Evolutionary conservation across 2,329 filamentous ascomycete genomes (phyloP).

Genomic region (Pseudogymnoascus sp.): DNA sequence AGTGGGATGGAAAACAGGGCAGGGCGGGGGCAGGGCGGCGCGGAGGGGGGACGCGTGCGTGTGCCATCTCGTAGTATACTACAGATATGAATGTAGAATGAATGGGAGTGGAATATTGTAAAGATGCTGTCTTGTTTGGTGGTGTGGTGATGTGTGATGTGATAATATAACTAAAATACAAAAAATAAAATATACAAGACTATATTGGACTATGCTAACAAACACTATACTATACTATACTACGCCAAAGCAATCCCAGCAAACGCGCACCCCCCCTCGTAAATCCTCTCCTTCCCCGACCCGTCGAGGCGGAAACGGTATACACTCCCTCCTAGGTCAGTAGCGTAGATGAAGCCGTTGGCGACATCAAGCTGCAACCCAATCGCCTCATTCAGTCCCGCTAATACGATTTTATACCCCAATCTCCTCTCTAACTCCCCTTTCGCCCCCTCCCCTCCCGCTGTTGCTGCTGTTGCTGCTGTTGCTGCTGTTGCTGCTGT

Average conservation of each 20-base stretch:
- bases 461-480: too few relatives aligned
- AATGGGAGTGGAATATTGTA: background rate
- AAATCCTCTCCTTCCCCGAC: conserved; percentile 15
- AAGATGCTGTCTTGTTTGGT: too few relatives aligned
- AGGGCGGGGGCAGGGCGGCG: background rate
- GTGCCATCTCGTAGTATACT: conserved; percentile 4
- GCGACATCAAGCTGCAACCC: conserved; percentile 34
- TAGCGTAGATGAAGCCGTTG: conserved; percentile 31
- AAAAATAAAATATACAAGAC: background rate
- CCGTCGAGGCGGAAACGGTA: conserved; percentile 30
- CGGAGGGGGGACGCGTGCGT: background rate
- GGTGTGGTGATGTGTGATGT: too few relatives aligned
- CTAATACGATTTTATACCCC: conserved; percentile 22
- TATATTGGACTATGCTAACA: background rate
- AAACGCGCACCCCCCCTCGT: conserved; percentile 10
- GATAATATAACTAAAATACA: background rate
- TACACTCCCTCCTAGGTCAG: conserved; percentile 34
- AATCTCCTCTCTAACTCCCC: conserved; percentile 1
- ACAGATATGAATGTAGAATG: background rate
- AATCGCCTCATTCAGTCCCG: conserved; percentile 38
- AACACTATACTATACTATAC: background rate
- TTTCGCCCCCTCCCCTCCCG: conserved; percentile 9
- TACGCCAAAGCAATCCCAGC: conserved; percentile 4
- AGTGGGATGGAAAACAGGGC: background rate
- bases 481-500: too few relatives aligned